Percentiles rank a stretch among this genome's conserved stretches.
Conservation (phyloP, 2,329 filamentous ascomycete species). For the Hypocreales sp. region DNA sequence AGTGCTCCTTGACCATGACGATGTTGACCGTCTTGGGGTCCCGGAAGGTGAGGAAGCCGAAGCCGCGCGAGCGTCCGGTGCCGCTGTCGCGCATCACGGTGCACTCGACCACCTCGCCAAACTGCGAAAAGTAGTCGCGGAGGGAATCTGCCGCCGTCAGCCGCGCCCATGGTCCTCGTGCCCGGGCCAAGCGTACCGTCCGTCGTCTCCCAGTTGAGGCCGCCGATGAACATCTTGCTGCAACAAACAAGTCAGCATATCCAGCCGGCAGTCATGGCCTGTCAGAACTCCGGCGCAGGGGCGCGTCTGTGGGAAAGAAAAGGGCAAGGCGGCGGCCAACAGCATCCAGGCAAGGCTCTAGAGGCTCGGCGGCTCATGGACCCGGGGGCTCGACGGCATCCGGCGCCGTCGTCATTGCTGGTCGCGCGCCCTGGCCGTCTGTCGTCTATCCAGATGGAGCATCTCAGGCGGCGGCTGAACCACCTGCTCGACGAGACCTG, state of each 20-base stretch:
- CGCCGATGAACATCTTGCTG: slow-evolving; percentile 99
- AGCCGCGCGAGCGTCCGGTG: slow-evolving; percentile 84
- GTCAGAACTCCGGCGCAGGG: too few relatives aligned
- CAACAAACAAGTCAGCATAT: slow-evolving; percentile 3
- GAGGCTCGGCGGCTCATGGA: too few relatives aligned
- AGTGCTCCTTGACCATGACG: slow-evolving; percentile 99
- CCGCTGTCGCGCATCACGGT: slow-evolving; percentile 98
- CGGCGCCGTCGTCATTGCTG: too few relatives aligned
- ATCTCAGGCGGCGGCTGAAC: too few relatives aligned
- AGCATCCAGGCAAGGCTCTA: too few relatives aligned
- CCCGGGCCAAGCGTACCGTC: slow-evolving; percentile 54
- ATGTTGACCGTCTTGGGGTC: slow-evolving; percentile 97
- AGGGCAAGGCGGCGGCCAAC: too few relatives aligned
- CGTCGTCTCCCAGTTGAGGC: slow-evolving; percentile 97
- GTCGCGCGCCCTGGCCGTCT: too few relatives aligned
- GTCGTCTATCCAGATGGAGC: not conserved
- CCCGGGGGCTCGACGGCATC: too few relatives aligned
- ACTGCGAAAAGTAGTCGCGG: slow-evolving; percentile 93
- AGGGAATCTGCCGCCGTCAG: slow-evolving; percentile 58
- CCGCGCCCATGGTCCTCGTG: not conserved
- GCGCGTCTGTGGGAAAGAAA: too few relatives aligned
- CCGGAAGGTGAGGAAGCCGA: slow-evolving; percentile 95
- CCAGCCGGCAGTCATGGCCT: too few relatives aligned
- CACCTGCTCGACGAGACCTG: too few relatives aligned
- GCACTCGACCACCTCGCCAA: slow-evolving; percentile 92